phyloP scores from a whole-genome alignment of 1,284 basidiomycete genomes.

The Microbotryum lychnidis-dioicae region DNA sequence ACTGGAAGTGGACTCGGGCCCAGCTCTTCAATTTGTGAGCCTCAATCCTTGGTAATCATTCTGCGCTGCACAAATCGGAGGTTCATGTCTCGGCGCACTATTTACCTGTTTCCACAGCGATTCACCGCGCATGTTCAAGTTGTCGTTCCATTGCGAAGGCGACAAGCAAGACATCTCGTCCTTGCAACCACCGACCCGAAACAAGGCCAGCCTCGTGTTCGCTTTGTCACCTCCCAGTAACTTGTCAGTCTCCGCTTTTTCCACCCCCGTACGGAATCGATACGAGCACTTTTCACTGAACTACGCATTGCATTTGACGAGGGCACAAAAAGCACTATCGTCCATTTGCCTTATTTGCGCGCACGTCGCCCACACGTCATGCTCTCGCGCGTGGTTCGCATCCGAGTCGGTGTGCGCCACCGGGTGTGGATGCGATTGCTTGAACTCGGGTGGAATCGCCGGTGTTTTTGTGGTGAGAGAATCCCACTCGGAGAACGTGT shows the following conservation, averaged over 20 bases:
- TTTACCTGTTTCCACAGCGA: constrained; percentile 4
- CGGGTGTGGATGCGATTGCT: background rate
- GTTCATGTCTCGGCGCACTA: no score
- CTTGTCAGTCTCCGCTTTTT: constrained; percentile 4
- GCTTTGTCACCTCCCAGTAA: constrained; percentile 23
- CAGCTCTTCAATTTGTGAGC: constrained; percentile 12
- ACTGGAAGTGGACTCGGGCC: constrained; percentile 14
- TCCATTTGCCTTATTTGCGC: background rate
- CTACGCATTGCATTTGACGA: background rate
- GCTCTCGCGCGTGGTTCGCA: background rate
- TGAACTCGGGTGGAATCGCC: background rate
- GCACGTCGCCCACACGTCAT: background rate
- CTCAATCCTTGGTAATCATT: no score
- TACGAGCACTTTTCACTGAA: background rate
- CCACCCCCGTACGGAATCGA: no score
- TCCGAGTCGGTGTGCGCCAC: background rate
- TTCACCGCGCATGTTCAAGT: background rate
- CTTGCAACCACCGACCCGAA: constrained; percentile 9
- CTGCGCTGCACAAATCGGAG: background rate
- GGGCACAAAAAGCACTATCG: background rate
- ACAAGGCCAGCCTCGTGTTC: constrained; percentile 4
- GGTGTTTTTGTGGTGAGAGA: background rate
- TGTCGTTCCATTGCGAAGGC: constrained; percentile 3
- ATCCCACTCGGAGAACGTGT: no score
- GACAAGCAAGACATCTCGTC: constrained; percentile 1